A percentile compares a stretch with the other conserved stretches of the same genome.
Conservation (phyloP, 768 basidiomycete genomes). For the Podaxis sp. region DNA sequence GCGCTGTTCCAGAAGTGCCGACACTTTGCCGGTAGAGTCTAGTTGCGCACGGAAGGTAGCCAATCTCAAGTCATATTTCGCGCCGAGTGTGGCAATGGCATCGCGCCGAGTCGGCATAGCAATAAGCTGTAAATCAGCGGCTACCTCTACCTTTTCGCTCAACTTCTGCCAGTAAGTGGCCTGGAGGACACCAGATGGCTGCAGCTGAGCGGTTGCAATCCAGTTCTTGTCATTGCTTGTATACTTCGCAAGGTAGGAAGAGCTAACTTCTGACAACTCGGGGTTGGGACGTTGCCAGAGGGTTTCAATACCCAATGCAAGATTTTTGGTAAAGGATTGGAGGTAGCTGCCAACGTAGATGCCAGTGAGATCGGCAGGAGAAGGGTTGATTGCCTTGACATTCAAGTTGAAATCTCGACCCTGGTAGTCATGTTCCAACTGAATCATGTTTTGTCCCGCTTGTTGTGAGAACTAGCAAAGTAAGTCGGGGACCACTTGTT, state of each 20-base stretch:
- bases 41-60: constrained; percentile 93
- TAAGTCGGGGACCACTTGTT: background rate
- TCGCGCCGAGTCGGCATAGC: constrained; percentile 79
- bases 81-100: constrained; percentile 89
- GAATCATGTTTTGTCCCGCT: constrained; percentile 84
- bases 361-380: constrained; percentile 80
- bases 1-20: constrained; percentile 91
- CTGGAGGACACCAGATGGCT: constrained; percentile 77
- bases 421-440: constrained; percentile 90
- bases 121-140: constrained; percentile 84
- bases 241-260: constrained; percentile 80
- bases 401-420: constrained; percentile 86
- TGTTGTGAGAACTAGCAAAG: constrained; percentile 63
- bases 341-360: constrained; percentile 90
- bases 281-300: constrained; percentile 78
- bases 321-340: constrained; percentile 86
- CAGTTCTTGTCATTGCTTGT: constrained; percentile 69
- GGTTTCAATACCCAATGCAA: constrained; percentile 85
- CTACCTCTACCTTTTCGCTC: constrained; percentile 95
- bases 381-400: constrained; percentile 88
- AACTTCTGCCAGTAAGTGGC: constrained; percentile 97
- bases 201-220: constrained; percentile 92
- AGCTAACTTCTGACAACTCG: constrained; percentile 61
- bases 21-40: constrained; percentile 93
- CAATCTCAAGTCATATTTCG: constrained; percentile 94